Conservation (phyloP, 2,329 filamentous ascomycete species). For the Monosporascus sp. region DNA sequence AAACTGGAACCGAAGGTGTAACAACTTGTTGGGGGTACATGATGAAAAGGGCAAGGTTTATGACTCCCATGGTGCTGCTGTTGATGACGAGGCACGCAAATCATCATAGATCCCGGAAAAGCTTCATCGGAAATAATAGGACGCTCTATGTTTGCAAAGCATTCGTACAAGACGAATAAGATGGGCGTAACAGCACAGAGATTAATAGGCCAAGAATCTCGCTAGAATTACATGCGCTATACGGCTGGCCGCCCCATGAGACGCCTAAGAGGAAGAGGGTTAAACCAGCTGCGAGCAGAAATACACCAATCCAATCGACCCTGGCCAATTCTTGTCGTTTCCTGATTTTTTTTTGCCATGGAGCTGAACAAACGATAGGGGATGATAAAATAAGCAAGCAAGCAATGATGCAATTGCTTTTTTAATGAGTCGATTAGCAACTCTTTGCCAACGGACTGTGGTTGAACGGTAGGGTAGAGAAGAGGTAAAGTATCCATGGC, state of each 20-base stretch:
- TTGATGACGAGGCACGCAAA: constrained; percentile 24
- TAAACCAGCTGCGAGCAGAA: constrained; percentile 21
- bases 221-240: constrained; percentile 13
- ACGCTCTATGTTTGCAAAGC: constrained; percentile 3
- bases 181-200: constrained; percentile 11
- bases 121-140: constrained; percentile 24
- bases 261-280: constrained; percentile 23
- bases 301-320: constrained; percentile 22
- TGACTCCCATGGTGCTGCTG: constrained; percentile 19
- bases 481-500: constrained; percentile 10
- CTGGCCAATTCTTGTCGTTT: constrained; percentile 9
- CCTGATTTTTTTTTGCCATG: constrained; percentile 8
- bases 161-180: constrained; percentile 22
- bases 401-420: no score
- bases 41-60: constrained; percentile 24
- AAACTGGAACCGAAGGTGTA: constrained; percentile 7
- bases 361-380: constrained; percentile 15
- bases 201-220: constrained; percentile 22
- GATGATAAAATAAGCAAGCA: constrained; percentile 13
- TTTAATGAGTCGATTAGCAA: no score
- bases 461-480: constrained; percentile 1
- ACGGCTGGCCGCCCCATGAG: constrained; percentile 19
- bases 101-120: constrained; percentile 28
- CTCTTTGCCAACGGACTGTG: no score
- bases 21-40: constrained; percentile 27